Evolutionary conservation across 768 basidiomycete genomes (phyloP).

Genomic region (Pulveroboletus ravenelii): DNA sequence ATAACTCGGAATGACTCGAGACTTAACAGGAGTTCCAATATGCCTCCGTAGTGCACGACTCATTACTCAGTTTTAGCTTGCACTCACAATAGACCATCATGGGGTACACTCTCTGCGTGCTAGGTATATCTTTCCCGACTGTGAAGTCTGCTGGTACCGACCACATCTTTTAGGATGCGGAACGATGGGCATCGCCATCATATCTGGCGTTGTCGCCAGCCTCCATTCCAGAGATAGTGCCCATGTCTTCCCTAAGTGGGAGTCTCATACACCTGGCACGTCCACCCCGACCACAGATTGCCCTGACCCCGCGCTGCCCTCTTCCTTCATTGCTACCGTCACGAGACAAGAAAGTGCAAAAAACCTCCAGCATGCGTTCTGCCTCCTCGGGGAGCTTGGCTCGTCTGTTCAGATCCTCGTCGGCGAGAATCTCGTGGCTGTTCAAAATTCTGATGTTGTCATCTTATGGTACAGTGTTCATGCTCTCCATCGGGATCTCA

Average conservation of each 20-base stretch:
- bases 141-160: constrained; percentile 10
- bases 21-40: not conserved
- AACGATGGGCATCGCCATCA: constrained; percentile 95
- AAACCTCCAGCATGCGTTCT: constrained; percentile 61
- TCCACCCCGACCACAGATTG: constrained; percentile 54
- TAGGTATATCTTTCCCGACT: constrained; percentile 45
- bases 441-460: constrained; percentile 73
- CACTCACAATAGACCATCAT: constrained; percentile 35
- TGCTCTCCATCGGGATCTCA: not conserved
- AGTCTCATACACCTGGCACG: constrained; percentile 68
- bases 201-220: constrained; percentile 87
- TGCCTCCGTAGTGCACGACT: not conserved
- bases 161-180: constrained; percentile 70
- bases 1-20: not conserved
- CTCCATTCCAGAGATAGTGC: constrained; percentile 49
- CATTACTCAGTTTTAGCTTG: not conserved
- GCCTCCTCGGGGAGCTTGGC: constrained; percentile 53
- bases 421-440: constrained; percentile 69
- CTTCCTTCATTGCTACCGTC: constrained; percentile 84
- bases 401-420: constrained; percentile 64
- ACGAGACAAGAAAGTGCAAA: constrained; percentile 68
- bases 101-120: constrained; percentile 90
- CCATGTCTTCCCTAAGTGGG: constrained; percentile 48
- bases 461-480: constrained; percentile 68
- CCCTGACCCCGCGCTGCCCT: constrained; percentile 68